Base-by-base conservation (phyloP, 257 asterid genomes). In the Penstemon eatonii region DNA sequence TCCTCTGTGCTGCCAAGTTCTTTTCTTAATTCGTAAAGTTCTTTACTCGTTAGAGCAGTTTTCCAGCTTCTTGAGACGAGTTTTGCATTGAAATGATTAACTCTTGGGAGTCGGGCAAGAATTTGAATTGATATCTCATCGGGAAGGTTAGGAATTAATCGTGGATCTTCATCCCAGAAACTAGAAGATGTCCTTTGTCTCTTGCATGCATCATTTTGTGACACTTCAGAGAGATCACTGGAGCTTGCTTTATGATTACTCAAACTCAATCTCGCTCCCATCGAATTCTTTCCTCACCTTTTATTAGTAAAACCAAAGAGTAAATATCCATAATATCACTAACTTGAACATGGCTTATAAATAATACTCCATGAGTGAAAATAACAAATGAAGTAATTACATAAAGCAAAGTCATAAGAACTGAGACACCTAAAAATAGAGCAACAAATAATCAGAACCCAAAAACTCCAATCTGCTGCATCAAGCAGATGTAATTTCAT, bases 51-150 rank as follows among this genome's bases (percentile, higher is more conserved):
- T 6, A 91, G 56, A 41, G 96, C 86, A 57, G 85, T 80, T 81
- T 83, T 87, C 97, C 97, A 91, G 77, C 82, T 75, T 51, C 80
- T 79, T 0, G 95, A 91, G 57, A 91, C 97, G 56, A 62, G 73
- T 78, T 85, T 91, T 13, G 80, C 93, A 52, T 75, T 79, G 60
- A 79, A 71, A 68, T 89, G 85, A 19, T 64, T 66, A 45, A 78
- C 73, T 65, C 95, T 78, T 9, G 97, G 96, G 50, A 90, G 76
- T 15, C 96, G 78, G 45, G 97, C 96, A 56, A 90, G 92, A 70
- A 90, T 85, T 75, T 88, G 95, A 66, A 90, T 76, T 2, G 97
- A 86, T 71, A 90, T 79, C 75, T 90, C 97, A 70, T 90, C 96
- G 33, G 97, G 97, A 38, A 90, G 87, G 82, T 78, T 85, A 6